Percentiles rank a stretch among this genome's conserved stretches.
These are phyloP conservation scores for Dovyalis caffra DNA, from an alignment of 345 rosid species.

Conservation along the genomic window DNA sequence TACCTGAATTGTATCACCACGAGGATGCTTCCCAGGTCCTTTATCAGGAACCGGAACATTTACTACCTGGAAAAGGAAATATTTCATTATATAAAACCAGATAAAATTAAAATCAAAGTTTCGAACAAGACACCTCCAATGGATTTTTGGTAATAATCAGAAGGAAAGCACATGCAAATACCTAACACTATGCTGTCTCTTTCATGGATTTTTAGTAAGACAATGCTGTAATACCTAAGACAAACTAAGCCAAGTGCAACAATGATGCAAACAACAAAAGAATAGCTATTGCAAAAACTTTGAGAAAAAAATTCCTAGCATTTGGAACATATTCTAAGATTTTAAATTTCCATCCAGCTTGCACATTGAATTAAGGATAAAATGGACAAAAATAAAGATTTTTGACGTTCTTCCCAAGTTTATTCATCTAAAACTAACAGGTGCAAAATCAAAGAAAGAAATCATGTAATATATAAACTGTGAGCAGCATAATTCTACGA, in stretches of 20 bases:
- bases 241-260: neutral
- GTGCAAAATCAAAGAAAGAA: too few species aligned
- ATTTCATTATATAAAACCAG: neutral
- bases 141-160: too few species aligned
- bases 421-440: too few species aligned
- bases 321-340: too few species aligned
- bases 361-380: too few species aligned
- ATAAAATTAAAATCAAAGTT: neutral
- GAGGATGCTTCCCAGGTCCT: slow-evolving; percentile 92
- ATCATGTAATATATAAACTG: too few species aligned
- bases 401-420: too few species aligned
- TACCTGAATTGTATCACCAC: slow-evolving; percentile 93
- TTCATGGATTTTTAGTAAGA: neutral
- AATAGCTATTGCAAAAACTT: neutral
- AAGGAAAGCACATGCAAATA: too few species aligned
- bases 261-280: neutral
- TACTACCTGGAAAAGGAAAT: slow-evolving; percentile 54
- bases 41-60: slow-evolving; percentile 83
- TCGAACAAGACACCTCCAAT: neutral
- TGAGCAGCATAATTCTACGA: too few species aligned
- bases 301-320: neutral
- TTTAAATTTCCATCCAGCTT: too few species aligned
- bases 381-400: too few species aligned
- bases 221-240: neutral
- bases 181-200: neutral